Base-by-base conservation (phyloP, 495 filamentous ascomycete genomes). In the Penicillium bovifimosum region DNA sequence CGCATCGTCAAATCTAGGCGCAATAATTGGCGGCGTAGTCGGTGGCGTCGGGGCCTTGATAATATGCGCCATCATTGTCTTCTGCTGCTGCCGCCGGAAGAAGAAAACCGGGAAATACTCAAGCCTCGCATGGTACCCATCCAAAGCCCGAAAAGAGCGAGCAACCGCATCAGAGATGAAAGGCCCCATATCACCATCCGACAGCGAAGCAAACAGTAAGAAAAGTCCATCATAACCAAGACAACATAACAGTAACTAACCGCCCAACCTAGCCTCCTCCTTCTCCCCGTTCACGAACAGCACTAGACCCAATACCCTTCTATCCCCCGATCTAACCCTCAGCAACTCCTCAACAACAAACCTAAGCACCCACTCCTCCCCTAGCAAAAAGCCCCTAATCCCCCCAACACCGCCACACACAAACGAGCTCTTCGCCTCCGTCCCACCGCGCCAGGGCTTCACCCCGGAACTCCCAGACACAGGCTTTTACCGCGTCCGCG, bases 401-500 rank as follows among this genome's bases (percentile, higher is more conserved):
- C 51, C 18, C 14, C 48, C 43, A 57, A 34, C 27, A 17, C 39
- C 34, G 16, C 17, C 41, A 14, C 20, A 35, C n/a, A 29, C 54
- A 45, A 50, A 7, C 36, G 40, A 56, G 8, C 51, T 54, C 9
- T 36, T 10, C 41, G 41, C 38, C 24, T 40, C 47, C 20, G 51
- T 58, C 20, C 56, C 55, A 5, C 44, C n/a, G 10, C 36, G 41
- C 14, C 35, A 33, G 9, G 34, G 41, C 14, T 36, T 41, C 3
- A 53, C 60, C 10, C 54, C 63, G 4, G 68, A 73, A 20, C 61
- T 74, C 24, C 52, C 53, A 31, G 67, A 74, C 39, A 71, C 68
- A 31, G 65, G 56, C 5, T 64, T 71, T 59, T 56, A 61, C 43
- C 64, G 62, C 1, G 46, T 42, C 18, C 57, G 66, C 11, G 59